Conservation (phyloP, 257 asterid species). For the Nicotiana obtusifolia region DNA sequence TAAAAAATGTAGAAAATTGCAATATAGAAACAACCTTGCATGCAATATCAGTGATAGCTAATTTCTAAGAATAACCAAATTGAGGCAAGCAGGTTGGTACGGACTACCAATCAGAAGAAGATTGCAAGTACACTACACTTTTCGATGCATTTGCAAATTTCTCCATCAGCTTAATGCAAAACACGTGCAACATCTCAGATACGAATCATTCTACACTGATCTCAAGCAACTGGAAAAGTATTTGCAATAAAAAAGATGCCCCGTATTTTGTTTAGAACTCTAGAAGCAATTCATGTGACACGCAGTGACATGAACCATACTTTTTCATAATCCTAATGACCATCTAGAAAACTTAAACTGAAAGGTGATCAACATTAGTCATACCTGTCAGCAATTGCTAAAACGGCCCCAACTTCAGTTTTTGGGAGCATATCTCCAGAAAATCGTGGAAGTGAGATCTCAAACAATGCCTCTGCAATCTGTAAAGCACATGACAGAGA, state of each 20-base stretch:
- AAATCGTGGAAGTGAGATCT: constrained; percentile 85
- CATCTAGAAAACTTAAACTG: constrained; percentile 2
- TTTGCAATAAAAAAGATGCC: not conserved
- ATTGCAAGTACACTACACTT: not conserved
- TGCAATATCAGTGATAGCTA: constrained; percentile 1
- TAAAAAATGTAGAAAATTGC: not conserved
- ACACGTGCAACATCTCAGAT: not conserved
- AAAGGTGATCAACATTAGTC: constrained; percentile 4
- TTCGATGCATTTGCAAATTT: not conserved
- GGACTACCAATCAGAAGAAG: not conserved
- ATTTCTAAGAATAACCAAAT: not conserved
- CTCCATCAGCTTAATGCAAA: not conserved
- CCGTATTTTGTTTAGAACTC: not conserved
- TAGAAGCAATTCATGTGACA: not conserved
- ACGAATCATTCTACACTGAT: not conserved
- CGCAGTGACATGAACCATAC: not conserved
- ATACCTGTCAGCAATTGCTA: constrained; percentile 92
- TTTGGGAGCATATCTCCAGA: constrained; percentile 86
- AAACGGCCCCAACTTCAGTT: constrained; percentile 72
- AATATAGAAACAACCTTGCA: not conserved
- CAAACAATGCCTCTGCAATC: constrained; percentile 85
- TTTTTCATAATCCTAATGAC: not conserved
- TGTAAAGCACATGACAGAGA: constrained; percentile 20
- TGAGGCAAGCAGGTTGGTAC: not conserved
- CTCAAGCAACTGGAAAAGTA: not conserved